These are phyloP conservation scores for Plasmodium malariae DNA, from an alignment of 169 alveolate species.

Conservation along the genomic window DNA sequence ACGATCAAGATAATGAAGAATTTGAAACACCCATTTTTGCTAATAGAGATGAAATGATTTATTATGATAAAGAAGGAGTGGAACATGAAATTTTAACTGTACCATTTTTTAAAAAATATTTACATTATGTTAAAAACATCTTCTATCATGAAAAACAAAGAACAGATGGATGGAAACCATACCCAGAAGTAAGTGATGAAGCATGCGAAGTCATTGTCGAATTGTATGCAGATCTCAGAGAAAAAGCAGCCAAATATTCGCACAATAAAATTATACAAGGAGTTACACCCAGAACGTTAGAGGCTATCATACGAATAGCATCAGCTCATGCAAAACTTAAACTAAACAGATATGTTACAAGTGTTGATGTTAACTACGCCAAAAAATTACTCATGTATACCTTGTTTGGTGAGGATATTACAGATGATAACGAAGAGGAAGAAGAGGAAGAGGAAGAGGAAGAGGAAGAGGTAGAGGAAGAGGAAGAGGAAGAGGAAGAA, in stretches of 20 bases:
- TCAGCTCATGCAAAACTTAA: constrained; percentile 91
- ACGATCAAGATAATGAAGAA: constrained; percentile 76
- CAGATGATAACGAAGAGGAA: constrained; percentile 55
- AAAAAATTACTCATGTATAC: constrained; percentile 87
- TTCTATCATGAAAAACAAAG: constrained; percentile 84
- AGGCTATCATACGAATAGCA: constrained; percentile 91
- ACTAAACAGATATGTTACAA: constrained; percentile 86
- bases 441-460: constrained; percentile 46
- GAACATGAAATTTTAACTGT: constrained; percentile 84
- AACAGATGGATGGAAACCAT: constrained; percentile 84
- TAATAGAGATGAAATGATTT: constrained; percentile 83
- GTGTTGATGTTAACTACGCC: constrained; percentile 85
- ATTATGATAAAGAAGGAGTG: constrained; percentile 81
- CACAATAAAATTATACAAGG: constrained; percentile 82
- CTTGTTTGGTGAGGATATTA: constrained; percentile 85
- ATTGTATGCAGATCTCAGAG: constrained; percentile 85
- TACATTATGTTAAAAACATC: constrained; percentile 82
- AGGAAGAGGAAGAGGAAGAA: constrained; percentile 15
- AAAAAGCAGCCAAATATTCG: constrained; percentile 78
- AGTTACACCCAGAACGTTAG: constrained; percentile 90
- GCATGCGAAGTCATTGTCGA: constrained; percentile 87
- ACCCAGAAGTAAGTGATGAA: constrained; percentile 87
- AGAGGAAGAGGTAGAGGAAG: constrained; percentile 25
- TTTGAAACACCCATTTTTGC: constrained; percentile 79
- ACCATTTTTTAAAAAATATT: constrained; percentile 83